phyloP scores from a whole-genome alignment of 1,284 basidiomycete species.

The Irpex sp. region DNA sequence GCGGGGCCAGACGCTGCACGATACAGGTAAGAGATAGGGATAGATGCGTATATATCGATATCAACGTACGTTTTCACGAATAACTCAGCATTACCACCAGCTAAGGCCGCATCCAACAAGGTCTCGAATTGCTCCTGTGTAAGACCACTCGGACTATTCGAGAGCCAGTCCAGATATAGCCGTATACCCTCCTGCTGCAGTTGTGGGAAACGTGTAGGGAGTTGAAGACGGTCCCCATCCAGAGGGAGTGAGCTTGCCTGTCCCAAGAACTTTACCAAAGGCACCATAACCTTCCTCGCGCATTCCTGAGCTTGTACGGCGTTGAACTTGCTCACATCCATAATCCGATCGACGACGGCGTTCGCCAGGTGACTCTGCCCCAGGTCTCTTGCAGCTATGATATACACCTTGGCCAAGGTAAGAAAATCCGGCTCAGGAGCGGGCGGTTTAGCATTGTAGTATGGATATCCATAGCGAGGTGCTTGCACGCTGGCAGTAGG shows the following conservation, averaged over 20 bases:
- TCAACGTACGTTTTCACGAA: background rate
- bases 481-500: background rate
- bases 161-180: background rate
- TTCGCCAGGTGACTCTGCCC: background rate
- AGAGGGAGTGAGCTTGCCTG: too few species aligned
- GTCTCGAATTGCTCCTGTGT: background rate
- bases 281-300: conserved; percentile 2
- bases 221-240: background rate
- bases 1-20: background rate
- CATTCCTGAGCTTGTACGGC: background rate
- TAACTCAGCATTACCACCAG: background rate
- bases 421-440: background rate
- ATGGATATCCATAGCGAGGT: background rate
- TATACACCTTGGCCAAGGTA: background rate
- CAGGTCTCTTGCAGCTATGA: background rate
- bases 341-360: background rate
- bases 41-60: background rate
- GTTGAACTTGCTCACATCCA: background rate
- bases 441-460: background rate
- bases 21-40: too few species aligned
- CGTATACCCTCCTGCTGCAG: background rate
- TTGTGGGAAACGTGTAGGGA: background rate
- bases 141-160: background rate
- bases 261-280: background rate
- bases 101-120: background rate